A percentile compares a stretch with the other conserved stretches of the same genome.
phyloP scores from a whole-genome alignment of 2,329 filamentous ascomycete genomes.

The Ceratocystis cubensis region DNA sequence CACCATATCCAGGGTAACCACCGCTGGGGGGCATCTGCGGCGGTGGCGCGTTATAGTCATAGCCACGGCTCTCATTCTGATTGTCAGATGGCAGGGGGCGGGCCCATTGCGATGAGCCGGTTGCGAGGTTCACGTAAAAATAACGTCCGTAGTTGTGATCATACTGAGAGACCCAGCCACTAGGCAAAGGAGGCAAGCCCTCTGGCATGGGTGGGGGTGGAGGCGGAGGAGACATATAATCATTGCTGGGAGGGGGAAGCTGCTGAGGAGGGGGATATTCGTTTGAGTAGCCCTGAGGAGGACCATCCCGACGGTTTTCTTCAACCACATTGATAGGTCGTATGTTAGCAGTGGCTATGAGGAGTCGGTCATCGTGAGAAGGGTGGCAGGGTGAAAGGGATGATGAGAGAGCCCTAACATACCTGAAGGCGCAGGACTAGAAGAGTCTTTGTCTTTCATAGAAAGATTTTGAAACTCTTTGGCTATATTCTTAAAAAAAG shows the following conservation, averaged over 20 bases:
- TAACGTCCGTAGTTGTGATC: constrained; percentile 49
- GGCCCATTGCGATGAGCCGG: constrained; percentile 53
- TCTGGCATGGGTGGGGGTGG: constrained; percentile 24
- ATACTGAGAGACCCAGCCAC: constrained; percentile 52
- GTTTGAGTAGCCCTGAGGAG: neutral
- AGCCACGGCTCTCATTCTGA: constrained; percentile 10
- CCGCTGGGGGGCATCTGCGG: constrained; percentile 1
- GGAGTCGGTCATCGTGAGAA: constrained; percentile 6
- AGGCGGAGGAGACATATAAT: constrained; percentile 15
- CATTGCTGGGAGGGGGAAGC: constrained; percentile 16
- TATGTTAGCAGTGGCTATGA: neutral
- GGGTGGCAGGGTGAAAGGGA: neutral
- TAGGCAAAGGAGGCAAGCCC: constrained; percentile 39
- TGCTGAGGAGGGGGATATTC: constrained; percentile 19
- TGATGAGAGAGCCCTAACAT: neutral
- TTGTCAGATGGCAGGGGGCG: constrained; percentile 31
- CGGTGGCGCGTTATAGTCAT: constrained; percentile 2
- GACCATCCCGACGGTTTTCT: constrained; percentile 6
- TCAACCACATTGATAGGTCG: neutral
- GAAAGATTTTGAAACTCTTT: constrained; percentile 37
- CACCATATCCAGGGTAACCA: constrained; percentile 7
- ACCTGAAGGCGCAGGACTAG: constrained; percentile 6
- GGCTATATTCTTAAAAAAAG: constrained; percentile 35
- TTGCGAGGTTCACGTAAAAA: constrained; percentile 51
- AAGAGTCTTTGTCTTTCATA: constrained; percentile 28